These are phyloP conservation scores for Tritrichomonas foetus DNA, from an alignment of 208 protist genomes.

Conservation along the genomic window DNA sequence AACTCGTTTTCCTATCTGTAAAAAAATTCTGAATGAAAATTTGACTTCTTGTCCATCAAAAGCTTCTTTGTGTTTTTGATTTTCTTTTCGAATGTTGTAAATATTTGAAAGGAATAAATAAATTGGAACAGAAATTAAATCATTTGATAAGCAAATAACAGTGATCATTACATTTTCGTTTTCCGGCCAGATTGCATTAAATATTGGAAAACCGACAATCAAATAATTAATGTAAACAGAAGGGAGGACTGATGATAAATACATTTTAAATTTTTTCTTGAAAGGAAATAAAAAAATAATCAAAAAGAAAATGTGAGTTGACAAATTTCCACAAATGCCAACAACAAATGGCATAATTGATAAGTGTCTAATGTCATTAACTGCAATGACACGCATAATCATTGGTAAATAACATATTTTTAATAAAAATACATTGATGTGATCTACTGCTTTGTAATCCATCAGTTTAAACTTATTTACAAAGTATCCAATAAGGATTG, in stretches of 20 bases:
- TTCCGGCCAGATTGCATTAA: neutral
- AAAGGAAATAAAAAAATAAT: neutral
- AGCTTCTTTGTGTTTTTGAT: conserved; percentile 19
- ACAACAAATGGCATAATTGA: neutral
- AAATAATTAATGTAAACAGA: conserved; percentile 7
- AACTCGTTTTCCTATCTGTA: neutral
- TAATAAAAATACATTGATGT: neutral
- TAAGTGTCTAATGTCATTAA: neutral
- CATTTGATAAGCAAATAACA: neutral
- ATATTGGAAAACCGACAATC: neutral
- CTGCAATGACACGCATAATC: neutral
- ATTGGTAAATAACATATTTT: neutral
- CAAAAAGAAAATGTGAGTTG: neutral
- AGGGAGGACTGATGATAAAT: neutral
- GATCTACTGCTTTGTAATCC: neutral
- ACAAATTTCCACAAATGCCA: neutral
- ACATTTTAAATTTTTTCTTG: neutral
- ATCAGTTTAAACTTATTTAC: neutral
- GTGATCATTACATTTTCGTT: neutral
- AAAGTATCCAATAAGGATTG: neutral
- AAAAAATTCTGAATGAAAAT: conserved; percentile 29
- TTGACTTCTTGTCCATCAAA: neutral
- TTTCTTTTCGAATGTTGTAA: neutral
- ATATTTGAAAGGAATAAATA: neutral
- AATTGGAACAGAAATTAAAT: neutral